These are phyloP conservation scores for Chaetomium cochliodes DNA, from an alignment of 495 filamentous ascomycete species.

Conservation along the genomic window DNA sequence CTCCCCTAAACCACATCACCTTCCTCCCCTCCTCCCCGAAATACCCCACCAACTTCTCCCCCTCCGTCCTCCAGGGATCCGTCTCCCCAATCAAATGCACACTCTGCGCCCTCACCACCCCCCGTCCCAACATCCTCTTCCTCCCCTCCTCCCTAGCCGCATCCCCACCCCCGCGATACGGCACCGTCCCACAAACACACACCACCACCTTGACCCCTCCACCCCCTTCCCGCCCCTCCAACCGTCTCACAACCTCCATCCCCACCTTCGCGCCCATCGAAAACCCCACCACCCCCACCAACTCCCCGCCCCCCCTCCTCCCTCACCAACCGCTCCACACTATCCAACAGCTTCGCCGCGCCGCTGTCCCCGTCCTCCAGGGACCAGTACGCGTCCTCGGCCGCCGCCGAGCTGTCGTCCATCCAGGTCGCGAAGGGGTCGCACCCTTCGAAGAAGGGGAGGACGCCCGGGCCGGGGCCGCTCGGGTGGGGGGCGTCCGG, in stretches of 20 bases:
- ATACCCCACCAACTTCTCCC: constrained; percentile 29
- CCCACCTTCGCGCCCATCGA: constrained; percentile 36
- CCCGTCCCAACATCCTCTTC: constrained; percentile 13
- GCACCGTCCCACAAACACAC: constrained; percentile 30
- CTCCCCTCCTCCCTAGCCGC: constrained; percentile 3
- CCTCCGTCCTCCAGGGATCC: constrained; percentile 32
- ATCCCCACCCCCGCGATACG: constrained; percentile 20
- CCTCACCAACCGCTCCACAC: neutral
- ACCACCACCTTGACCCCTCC: constrained; percentile 24
- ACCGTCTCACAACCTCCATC: constrained; percentile 24
- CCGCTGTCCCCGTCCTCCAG: neutral
- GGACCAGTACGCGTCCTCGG: constrained; percentile 18
- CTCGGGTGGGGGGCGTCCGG: constrained; percentile 22
- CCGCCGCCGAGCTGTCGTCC: constrained; percentile 4
- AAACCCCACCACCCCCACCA: constrained; percentile 36
- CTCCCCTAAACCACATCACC: constrained; percentile 28
- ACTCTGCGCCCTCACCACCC: constrained; percentile 21
- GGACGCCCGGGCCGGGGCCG: constrained; percentile 28
- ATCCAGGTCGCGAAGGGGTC: constrained; percentile 32
- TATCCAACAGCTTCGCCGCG: too few species aligned
- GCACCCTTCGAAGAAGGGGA: constrained; percentile 31
- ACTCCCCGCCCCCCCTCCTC: neutral
- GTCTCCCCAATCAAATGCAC: constrained; percentile 31
- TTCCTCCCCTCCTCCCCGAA: constrained; percentile 23
- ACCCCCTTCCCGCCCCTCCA: constrained; percentile 18